Evolutionary conservation across 1,284 basidiomycete genomes (phyloP).

Genomic region (Leccinum subrobustum): DNA sequence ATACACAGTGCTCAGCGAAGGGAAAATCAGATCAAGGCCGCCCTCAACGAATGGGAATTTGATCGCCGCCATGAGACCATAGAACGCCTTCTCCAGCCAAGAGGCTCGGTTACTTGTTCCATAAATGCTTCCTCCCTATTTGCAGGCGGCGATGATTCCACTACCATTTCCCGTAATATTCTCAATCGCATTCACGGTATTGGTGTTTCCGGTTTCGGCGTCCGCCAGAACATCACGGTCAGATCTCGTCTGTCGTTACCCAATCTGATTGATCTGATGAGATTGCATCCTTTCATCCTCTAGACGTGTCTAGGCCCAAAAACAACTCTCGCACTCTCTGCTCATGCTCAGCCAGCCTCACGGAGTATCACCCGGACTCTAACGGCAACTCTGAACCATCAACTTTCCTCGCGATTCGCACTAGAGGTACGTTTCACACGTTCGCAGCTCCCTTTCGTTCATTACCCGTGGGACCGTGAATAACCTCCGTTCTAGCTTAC

Average conservation of each 20-base stretch:
- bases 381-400: slow-evolving; percentile 61
- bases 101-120: slow-evolving; percentile 44
- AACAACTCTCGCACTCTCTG: slow-evolving; percentile 37
- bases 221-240: slow-evolving; percentile 44
- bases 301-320: slow-evolving; percentile 43
- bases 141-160: slow-evolving; percentile 28
- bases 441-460: slow-evolving; percentile 21
- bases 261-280: slow-evolving; percentile 26
- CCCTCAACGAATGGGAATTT: slow-evolving; percentile 43
- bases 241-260: slow-evolving; percentile 17
- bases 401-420: slow-evolving; percentile 55
- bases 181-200: slow-evolving; percentile 38
- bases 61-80: slow-evolving; percentile 45
- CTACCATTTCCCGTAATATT: slow-evolving; percentile 24
- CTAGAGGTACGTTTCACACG: slow-evolving; percentile 42
- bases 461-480: slow-evolving; percentile 11
- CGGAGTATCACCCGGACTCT: slow-evolving; percentile 40
- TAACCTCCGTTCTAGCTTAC: slow-evolving; percentile 28
- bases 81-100: slow-evolving; percentile 47
- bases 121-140: slow-evolving; percentile 53
- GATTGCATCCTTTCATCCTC: slow-evolving; percentile 6
- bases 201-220: slow-evolving; percentile 32
- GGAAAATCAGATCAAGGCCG: slow-evolving; percentile 44
- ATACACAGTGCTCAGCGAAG: slow-evolving; percentile 22
- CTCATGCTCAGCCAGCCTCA: slow-evolving; percentile 31